phyloP scores from a whole-genome alignment of 495 filamentous ascomycete species.

The Annulohypoxylon bovei region DNA sequence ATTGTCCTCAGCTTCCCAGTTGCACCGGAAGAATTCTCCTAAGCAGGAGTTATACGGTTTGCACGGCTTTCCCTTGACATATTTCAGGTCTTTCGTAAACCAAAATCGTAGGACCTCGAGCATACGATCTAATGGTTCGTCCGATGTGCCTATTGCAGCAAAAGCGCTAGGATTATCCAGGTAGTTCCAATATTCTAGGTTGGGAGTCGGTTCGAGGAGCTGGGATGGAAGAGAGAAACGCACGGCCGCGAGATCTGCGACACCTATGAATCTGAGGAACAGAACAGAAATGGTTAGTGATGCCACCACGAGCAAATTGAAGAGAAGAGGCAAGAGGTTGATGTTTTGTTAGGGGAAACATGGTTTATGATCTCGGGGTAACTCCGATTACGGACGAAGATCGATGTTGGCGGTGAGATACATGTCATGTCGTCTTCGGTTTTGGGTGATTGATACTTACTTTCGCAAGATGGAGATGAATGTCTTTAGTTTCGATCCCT shows the following conservation, averaged over 20 bases:
- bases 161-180: slow-evolving; percentile 96
- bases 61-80: slow-evolving; percentile 97
- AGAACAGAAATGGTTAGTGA: neutral
- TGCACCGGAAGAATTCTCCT: slow-evolving; percentile 98
- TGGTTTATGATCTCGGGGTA: slow-evolving; percentile 14
- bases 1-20: slow-evolving; percentile 88
- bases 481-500: slow-evolving; percentile 83
- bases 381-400: slow-evolving; percentile 33
- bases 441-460: slow-evolving; percentile 56
- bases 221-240: slow-evolving; percentile 96
- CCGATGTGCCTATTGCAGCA: slow-evolving; percentile 92
- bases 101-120: slow-evolving; percentile 93
- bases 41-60: slow-evolving; percentile 98
- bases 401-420: slow-evolving; percentile 38
- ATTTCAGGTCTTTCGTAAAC: slow-evolving; percentile 99
- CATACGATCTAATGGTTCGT: slow-evolving; percentile 91
- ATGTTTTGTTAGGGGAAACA: neutral
- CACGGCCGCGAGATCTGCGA: slow-evolving; percentile 92
- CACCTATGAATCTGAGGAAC: slow-evolving; percentile 83
- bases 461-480: slow-evolving; percentile 85
- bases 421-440: slow-evolving; percentile 1
- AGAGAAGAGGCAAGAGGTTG: neutral
- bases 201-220: slow-evolving; percentile 93
- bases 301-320: neutral
- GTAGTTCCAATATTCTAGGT: slow-evolving; percentile 99